Percentiles rank a stretch among this genome's conserved stretches.
These are phyloP conservation scores for Trichoderma endophyticum DNA, from an alignment of 2,329 filamentous ascomycete genomes.

Conservation along the genomic window DNA sequence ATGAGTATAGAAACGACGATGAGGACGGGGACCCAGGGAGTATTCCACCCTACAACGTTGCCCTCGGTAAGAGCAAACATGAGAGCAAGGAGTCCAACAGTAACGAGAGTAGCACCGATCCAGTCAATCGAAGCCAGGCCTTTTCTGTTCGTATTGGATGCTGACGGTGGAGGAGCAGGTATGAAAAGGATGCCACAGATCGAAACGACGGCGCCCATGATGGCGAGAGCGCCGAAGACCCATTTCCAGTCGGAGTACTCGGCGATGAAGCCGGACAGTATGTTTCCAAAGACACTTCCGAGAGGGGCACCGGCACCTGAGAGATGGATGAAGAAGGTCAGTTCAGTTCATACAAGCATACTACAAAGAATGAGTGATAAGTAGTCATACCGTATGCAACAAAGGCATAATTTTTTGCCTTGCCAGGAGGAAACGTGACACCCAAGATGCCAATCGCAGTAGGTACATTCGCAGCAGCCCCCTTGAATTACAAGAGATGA, in stretches of 20 bases:
- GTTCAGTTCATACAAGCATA: not conserved
- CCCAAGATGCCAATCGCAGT: constrained; percentile 69
- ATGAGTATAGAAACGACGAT: constrained; percentile 58
- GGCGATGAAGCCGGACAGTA: constrained; percentile 61
- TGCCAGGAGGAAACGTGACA: constrained; percentile 63
- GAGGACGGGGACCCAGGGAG: constrained; percentile 58
- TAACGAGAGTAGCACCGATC: constrained; percentile 63
- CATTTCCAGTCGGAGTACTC: constrained; percentile 63
- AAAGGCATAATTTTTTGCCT: constrained; percentile 69
- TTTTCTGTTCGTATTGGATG: constrained; percentile 22
- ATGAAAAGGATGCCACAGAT: constrained; percentile 58
- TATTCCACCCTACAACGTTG: constrained; percentile 65
- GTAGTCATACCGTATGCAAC: constrained; percentile 51
- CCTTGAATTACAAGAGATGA: constrained; percentile 32
- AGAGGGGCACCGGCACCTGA: constrained; percentile 61
- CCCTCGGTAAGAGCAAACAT: constrained; percentile 67
- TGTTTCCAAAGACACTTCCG: constrained; percentile 62
- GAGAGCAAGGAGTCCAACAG: constrained; percentile 58
- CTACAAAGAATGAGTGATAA: not conserved
- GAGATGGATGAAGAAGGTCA: not conserved
- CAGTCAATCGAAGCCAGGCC: constrained; percentile 55
- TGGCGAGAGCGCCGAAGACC: constrained; percentile 63
- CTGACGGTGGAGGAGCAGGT: constrained; percentile 44
- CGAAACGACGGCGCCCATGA: constrained; percentile 56
- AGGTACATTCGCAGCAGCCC: constrained; percentile 66